These are phyloP conservation scores for Penicillium sp. DNA, from an alignment of 2,329 filamentous ascomycete species.

Conservation along the genomic window DNA sequence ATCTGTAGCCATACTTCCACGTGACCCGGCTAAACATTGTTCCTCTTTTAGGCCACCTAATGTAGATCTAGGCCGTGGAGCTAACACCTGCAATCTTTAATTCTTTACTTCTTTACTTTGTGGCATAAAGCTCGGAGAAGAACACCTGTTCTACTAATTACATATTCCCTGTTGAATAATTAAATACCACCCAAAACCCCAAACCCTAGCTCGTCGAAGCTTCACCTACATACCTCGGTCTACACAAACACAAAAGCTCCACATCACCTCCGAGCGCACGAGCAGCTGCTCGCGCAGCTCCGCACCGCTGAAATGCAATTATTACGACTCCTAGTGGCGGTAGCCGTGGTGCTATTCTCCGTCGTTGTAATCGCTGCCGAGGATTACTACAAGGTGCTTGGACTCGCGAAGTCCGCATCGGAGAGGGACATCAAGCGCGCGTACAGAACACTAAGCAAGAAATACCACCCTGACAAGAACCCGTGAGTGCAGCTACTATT, in stretches of 20 bases:
- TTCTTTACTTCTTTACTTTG: background rate
- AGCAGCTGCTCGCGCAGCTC: conserved; percentile 22
- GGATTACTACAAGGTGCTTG: conserved; percentile 68
- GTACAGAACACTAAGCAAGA: conserved; percentile 89
- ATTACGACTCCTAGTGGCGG: conserved; percentile 31
- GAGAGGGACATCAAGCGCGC: conserved; percentile 91
- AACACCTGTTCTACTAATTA: background rate
- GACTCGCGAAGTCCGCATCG: conserved; percentile 72
- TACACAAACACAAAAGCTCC: conserved; percentile 2
- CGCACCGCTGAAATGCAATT: conserved; percentile 34
- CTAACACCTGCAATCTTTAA: conserved; percentile 4
- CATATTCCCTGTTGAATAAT: background rate
- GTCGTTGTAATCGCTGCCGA: conserved; percentile 42
- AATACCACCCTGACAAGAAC: conserved; percentile 97
- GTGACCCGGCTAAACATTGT: conserved; percentile 26
- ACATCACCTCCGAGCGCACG: background rate
- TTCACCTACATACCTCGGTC: background rate
- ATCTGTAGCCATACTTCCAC: conserved; percentile 2
- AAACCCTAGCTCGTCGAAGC: background rate
- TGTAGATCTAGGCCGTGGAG: conserved; percentile 10
- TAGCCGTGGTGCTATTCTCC: conserved; percentile 41
- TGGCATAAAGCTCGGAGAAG: background rate
- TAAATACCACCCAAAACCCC: background rate
- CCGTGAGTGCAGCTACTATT: conserved; percentile 61
- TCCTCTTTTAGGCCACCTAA: conserved; percentile 17